A percentile compares a stretch with the other conserved stretches of the same genome.
Evolutionary conservation across 495 filamentous ascomycete species (phyloP).

Genomic region (Aspergillus olivimuriae): DNA sequence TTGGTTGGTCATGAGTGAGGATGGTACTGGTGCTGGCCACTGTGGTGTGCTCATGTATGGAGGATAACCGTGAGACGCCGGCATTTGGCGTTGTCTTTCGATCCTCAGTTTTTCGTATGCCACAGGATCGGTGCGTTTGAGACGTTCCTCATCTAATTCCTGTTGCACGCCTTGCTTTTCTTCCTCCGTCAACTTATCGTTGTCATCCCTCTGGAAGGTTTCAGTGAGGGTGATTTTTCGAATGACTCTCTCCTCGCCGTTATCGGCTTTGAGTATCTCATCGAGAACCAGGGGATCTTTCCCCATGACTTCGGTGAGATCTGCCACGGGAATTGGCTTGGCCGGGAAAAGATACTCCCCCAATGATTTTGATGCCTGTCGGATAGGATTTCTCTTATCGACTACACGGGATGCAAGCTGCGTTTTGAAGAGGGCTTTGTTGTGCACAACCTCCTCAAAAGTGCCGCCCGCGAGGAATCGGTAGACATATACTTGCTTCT

Average conservation of each 20-base stretch:
- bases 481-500: conserved; percentile 81
- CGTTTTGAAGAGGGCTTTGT: conserved; percentile 69
- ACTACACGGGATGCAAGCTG: conserved; percentile 74
- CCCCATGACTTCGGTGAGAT: conserved; percentile 46
- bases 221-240: conserved; percentile 49
- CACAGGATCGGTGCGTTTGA: conserved; percentile 39
- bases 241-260: conserved; percentile 31
- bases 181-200: conserved; percentile 50
- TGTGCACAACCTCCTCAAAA: conserved; percentile 65
- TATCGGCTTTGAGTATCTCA: conserved; percentile 44
- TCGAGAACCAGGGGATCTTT: conserved; percentile 68
- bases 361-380: conserved; percentile 43
- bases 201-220: conserved; percentile 51
- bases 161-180: conserved; percentile 44
- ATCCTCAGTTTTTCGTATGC: conserved; percentile 22
- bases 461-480: conserved; percentile 76
- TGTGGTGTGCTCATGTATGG: too few relatives aligned
- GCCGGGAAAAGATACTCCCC: conserved; percentile 54
- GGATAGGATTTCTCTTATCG: conserved; percentile 69
- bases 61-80: neutral
- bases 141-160: conserved; percentile 34
- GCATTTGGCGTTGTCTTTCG: conserved; percentile 10
- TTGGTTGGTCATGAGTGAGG: neutral
- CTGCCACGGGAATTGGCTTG: conserved; percentile 42
- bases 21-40: too few relatives aligned